Conservation (phyloP, 1,284 basidiomycete genomes). For the Sporisorium scitamineum region DNA sequence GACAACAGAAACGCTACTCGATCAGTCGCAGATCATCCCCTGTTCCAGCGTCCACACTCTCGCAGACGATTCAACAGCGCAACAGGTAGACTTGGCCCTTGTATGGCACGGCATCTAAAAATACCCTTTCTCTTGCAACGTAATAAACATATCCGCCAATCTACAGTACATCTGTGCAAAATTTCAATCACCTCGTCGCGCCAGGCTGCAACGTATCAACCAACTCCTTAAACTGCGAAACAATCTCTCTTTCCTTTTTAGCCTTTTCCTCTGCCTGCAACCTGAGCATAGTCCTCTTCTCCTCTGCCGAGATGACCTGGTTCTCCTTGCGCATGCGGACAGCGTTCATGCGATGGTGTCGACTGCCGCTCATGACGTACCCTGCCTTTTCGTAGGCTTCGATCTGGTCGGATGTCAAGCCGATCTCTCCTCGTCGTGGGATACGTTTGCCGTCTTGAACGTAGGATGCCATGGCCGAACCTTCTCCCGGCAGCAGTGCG, state of each 20-base stretch:
- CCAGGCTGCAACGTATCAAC: slow-evolving; percentile 51
- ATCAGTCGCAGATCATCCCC: slow-evolving; percentile 15
- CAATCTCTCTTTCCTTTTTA: slow-evolving; percentile 80
- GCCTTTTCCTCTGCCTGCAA: slow-evolving; percentile 91
- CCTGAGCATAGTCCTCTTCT: slow-evolving; percentile 92
- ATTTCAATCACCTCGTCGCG: background rate
- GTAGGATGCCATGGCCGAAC: slow-evolving; percentile 95
- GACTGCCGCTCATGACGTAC: slow-evolving; percentile 97
- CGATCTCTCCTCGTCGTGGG: slow-evolving; percentile 97
- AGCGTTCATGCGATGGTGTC: slow-evolving; percentile 86
- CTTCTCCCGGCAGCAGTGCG: slow-evolving; percentile 90
- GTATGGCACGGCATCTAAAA: slow-evolving; percentile 47
- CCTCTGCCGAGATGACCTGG: slow-evolving; percentile 93
- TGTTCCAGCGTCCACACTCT: slow-evolving; percentile 23
- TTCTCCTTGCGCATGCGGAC: slow-evolving; percentile 98
- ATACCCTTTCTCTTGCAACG: background rate
- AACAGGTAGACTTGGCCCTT: slow-evolving; percentile 23
- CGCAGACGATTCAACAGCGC: slow-evolving; percentile 3
- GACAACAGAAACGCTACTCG: background rate
- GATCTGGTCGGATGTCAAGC: slow-evolving; percentile 86
- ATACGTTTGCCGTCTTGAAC: slow-evolving; percentile 90
- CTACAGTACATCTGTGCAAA: background rate
- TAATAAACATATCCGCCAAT: background rate
- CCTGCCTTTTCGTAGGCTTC: slow-evolving; percentile 86
- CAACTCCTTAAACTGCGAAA: slow-evolving; percentile 67